These are phyloP conservation scores for Monosporascus cannonballus DNA, from an alignment of 2,329 filamentous ascomycete species.

Conservation along the genomic window DNA sequence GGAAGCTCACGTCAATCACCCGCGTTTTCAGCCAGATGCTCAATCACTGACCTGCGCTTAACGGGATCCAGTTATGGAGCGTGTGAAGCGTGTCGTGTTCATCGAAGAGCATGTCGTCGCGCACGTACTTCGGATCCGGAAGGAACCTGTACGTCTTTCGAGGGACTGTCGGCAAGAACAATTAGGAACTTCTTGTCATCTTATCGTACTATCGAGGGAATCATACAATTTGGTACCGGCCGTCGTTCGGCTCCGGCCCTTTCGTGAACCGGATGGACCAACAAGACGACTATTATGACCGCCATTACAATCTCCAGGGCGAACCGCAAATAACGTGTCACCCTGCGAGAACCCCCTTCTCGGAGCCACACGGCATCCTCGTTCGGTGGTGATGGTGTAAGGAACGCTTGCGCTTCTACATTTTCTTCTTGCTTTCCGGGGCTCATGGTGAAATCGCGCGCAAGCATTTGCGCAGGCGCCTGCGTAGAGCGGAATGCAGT, in stretches of 20 bases:
- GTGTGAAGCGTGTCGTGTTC: slow-evolving; percentile 25
- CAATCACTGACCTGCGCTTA: slow-evolving; percentile 22
- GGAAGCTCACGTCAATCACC: background rate
- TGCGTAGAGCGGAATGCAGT: background rate
- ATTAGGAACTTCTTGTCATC: slow-evolving; percentile 3
- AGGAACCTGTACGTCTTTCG: slow-evolving; percentile 28
- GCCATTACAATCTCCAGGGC: slow-evolving; percentile 26
- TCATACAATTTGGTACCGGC: slow-evolving; percentile 28
- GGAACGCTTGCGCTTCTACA: slow-evolving; percentile 27
- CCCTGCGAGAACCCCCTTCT: slow-evolving; percentile 4
- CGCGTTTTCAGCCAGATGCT: background rate
- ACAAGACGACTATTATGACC: slow-evolving; percentile 18
- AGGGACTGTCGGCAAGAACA: slow-evolving; percentile 19
- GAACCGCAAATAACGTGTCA: slow-evolving; percentile 20
- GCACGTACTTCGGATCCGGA: slow-evolving; percentile 24
- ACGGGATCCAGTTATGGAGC: slow-evolving; percentile 29
- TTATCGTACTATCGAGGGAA: background rate
- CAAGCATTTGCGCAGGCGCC: background rate
- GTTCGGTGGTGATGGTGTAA: slow-evolving; percentile 6
- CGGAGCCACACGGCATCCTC: slow-evolving; percentile 11
- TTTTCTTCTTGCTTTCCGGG: slow-evolving; percentile 15
- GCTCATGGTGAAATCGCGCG: slow-evolving; percentile 9
- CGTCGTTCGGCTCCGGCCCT: slow-evolving; percentile 10
- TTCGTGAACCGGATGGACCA: slow-evolving; percentile 13
- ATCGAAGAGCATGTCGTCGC: slow-evolving; percentile 29